Base-by-base conservation (phyloP, 352 stramenopile genomes). In the Globisporangium spiculum region DNA sequence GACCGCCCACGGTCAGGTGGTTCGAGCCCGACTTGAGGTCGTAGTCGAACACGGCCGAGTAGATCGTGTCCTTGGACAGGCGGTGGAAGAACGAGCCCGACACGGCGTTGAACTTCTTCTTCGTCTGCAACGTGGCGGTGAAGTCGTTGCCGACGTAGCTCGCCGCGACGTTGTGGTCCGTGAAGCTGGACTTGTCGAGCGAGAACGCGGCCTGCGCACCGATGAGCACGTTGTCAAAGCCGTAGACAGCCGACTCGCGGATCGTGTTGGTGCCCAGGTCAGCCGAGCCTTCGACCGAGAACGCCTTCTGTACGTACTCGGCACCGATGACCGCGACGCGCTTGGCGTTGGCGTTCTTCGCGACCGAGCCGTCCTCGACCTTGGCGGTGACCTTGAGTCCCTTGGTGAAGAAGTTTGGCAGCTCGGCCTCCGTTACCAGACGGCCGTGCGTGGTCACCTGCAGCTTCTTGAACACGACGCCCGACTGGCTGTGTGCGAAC, bases 1-100 rank as follows among this genome's bases (percentile, higher is more conserved):
- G 86, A 50, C 88, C 88, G 52, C 88, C 88, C 30, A 96, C 83
- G 36, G 81, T 90, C 41, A 96, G 78, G 66, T 85, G 81, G 81
- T 96, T 93, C 65, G 82, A 72, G 68, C 81, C 86, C 55, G 84
- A 93, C 84, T 93, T 93, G 69, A 92, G 80, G 76, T 96, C 83
- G 78, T 94, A 93, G 82, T 94, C 86, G 67, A 94, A 93, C n/a
- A 93, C 74, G 18, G 88, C 88, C 67, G 88, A 89, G 84, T 94
- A 94, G 63, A 93, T 86, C 22, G 88, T 91, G 74, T 94, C 82
- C 69, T 84, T 83, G 54, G 84, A 93, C 60, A 93, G 71, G 62
- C 85, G 75, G 81, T 96, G 88, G 75, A 89, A 83, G 80, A 94
- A 96, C 71, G 86, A 94, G 16, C 74, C 85, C 62, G 84, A 89